Base-by-base conservation (phyloP, 2,329 filamentous ascomycete species). In the Cercospora zeina region DNA sequence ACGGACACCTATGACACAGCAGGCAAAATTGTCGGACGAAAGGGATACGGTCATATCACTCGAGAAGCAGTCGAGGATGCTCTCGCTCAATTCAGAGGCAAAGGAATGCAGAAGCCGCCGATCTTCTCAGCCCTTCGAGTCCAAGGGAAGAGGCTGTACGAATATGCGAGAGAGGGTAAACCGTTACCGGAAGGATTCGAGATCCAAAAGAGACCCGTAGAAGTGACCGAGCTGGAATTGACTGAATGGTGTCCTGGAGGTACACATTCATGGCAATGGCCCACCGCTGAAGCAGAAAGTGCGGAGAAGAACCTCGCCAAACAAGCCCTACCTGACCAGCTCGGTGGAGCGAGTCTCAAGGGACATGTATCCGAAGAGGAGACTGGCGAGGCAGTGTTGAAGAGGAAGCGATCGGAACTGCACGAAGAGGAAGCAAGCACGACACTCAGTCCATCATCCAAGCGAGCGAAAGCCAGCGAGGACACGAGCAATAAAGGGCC, bases 51-150 rank as follows among this genome's bases (percentile, higher is more conserved):
- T 58, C 90, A 96, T 72, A 84, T 99, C 63, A 97, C 93, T 6
- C 85, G 83, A 59, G 87, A 89, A 56, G 81, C 83, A 70, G 89
- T 97, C 0, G 89, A 96, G 76, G 83, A 89, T 73, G 90, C 89
- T 14, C 78, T 97, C 61, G 82, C 81, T 4, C 79, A 82, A 64
- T 97, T 96, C 76, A 83, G 87, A 39, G 95, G 95, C 14, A 89
- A 89, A 69, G 91, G 91, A 71, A 87, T 90, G 80, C 95, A 99
- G 80, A 87, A 90, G 68, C 95, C 95, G 37, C 93, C 93, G 5
- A 85, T 99, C 19, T 99, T 93, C 77, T 96, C 91, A 31, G 95
- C 95, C 9, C 81, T 97, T 65, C 93, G 93, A 76, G 91, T 97
- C 76, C 86, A 97, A 68, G 95, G 95, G 1, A 97, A 97, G 80